Evolutionary conservation across 2,329 filamentous ascomycete species (phyloP), one percentile per base, ranked within the genome.

Genomic region (Talaromyces sp.): DNA sequence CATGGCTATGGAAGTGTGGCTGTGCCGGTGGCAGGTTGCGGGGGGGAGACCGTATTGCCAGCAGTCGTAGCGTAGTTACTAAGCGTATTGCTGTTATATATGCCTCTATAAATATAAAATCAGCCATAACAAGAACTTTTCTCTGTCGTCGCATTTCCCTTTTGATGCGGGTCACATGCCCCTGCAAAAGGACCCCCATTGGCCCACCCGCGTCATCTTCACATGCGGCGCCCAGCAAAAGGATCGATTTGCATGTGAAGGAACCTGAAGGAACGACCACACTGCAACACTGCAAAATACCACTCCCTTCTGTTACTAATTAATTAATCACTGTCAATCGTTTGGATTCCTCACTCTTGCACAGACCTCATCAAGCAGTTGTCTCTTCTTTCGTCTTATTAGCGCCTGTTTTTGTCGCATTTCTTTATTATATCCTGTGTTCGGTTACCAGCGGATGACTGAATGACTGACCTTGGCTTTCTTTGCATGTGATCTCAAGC

Each of bases 21-120:
- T 98, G 26, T 99, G 95, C 74, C 81, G 83, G 54, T 96, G 89
- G 83, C 93, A 98, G 76, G 89, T 96, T 26, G 75, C 75, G n/a
- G 87, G 88, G 66, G 93, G 93, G 3, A 82, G 90, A 65, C 85
- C 90, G 62, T 93, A 85, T 81, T 93, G 90, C 70, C 83, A 80
- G 62, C 79, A 81, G 65, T 64, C 74, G 55, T 79, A 68, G 65
- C 58, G 26, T 27, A 27, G 26, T 6, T 27, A 27, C 14, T n/a
- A 2, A 46, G n/a, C 21, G 43, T 35, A 35, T 35, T 35, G 11
- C 13, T 35, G 11, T 32, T 32, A 32, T 32, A 11, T 32, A 11
- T 14, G 14, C 5, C 14, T 14, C 4, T 35, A 35, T 5, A 1
- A 4, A 35, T 38, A n/a, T 8, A 38, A 43, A 8, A 21, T 8